Evolutionary conservation across 1,284 basidiomycete species (phyloP).

Genomic region (Ustilago nuda): DNA sequence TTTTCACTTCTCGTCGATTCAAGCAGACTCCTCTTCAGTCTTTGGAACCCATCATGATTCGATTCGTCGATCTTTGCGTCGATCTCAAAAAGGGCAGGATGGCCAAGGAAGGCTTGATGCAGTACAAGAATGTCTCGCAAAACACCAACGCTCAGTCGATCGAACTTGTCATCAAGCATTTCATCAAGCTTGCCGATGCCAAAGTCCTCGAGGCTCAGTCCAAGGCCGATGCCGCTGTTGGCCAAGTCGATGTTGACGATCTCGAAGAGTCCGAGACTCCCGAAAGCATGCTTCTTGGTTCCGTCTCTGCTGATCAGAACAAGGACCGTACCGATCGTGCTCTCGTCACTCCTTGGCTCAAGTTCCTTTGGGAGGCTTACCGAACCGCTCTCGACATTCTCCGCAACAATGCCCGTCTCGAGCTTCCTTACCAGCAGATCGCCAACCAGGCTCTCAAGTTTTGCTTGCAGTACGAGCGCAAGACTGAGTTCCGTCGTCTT

Average conservation of each 20-base stretch:
- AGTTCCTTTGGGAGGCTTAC: constrained; percentile 98
- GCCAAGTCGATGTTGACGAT: constrained; percentile 70
- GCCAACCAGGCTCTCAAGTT: constrained; percentile 98
- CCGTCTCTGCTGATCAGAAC: constrained; percentile 89
- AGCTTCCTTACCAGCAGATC: constrained; percentile 96
- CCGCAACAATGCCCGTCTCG: constrained; percentile 94
- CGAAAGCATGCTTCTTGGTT: constrained; percentile 86
- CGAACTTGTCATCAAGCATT: constrained; percentile 89
- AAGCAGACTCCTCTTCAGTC: constrained; percentile 87
- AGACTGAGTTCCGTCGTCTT: constrained; percentile 96
- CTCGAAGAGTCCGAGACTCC: constrained; percentile 81
- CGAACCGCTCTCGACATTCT: constrained; percentile 95
- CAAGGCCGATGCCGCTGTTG: constrained; percentile 67
- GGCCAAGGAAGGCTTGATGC: constrained; percentile 86
- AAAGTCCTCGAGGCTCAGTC: constrained; percentile 72
- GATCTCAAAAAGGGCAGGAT: constrained; percentile 92
- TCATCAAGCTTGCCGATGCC: constrained; percentile 86
- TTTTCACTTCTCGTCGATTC: constrained; percentile 94
- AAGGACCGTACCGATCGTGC: constrained; percentile 95
- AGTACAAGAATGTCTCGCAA: constrained; percentile 84
- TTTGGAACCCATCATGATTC: constrained; percentile 94
- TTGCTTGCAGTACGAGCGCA: constrained; percentile 91
- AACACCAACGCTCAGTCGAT: constrained; percentile 91
- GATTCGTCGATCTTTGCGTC: constrained; percentile 91
- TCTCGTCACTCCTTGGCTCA: constrained; percentile 95